phyloP scores from a whole-genome alignment of 306 rosid genomes.

The Canavalia gladiata region DNA sequence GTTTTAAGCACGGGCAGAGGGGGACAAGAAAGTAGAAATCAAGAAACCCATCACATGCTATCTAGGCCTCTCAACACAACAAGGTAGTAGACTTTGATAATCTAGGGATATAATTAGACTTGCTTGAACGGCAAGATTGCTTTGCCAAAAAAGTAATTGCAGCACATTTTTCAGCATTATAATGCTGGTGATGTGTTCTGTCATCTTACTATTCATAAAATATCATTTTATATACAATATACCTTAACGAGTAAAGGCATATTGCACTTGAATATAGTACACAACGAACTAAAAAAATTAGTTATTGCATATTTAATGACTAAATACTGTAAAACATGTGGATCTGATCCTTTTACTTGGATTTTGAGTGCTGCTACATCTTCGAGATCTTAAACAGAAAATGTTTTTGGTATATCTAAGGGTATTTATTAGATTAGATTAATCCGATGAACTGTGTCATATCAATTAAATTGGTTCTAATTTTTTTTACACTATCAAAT shows the following conservation, averaged over 20 bases:
- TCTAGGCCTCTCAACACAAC: constrained; percentile 35
- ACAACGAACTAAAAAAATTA: neutral
- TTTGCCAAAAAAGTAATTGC: constrained; percentile 8
- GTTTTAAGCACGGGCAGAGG: constrained; percentile 13
- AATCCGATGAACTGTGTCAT: too few species aligned
- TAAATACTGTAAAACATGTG: neutral
- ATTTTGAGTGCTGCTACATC: neutral
- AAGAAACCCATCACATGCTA: constrained; percentile 50
- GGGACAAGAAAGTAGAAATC: constrained; percentile 37
- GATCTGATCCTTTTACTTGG: neutral
- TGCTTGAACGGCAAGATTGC: constrained; percentile 46
- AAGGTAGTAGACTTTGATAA: constrained; percentile 22
- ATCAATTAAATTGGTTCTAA: too few species aligned
- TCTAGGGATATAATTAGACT: constrained; percentile 6
- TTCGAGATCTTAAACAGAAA: neutral
- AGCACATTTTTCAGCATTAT: neutral
- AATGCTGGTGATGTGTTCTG: neutral
- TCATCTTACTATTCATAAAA: neutral
- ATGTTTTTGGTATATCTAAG: too few species aligned
- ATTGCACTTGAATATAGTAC: neutral
- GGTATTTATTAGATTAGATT: too few species aligned
- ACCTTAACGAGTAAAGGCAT: constrained; percentile 56
- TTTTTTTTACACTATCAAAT: too few species aligned
- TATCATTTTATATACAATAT: neutral
- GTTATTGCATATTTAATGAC: neutral